Evolutionary conservation across 1,284 basidiomycete species (phyloP), one percentile per base, ranked within the genome.

Genomic region (Irpex lacteus): DNA sequence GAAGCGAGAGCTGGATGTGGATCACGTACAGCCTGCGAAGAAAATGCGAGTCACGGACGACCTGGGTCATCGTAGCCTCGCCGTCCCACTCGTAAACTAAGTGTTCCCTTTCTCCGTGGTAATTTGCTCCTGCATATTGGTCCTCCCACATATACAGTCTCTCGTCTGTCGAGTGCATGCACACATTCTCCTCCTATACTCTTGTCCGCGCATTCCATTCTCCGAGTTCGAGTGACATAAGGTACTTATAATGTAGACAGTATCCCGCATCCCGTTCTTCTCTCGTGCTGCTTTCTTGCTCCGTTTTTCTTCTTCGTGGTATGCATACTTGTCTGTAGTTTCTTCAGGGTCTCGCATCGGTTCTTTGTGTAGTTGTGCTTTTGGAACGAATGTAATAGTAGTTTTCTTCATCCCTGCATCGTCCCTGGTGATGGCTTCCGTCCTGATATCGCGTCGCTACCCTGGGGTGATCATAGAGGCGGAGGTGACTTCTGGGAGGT

Each of bases 1-100:
- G 36, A 56, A 67, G 15, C 38, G 59, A 11, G 49, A 32, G 18
- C 40, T 66, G 15, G 65, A 63, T 21, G 34, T 53, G 21, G 65
- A 60, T 1, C 21, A 44, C 32, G 52, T 26, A 26, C 64, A 60
- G 54, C 60, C 64, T 34, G 19, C 59, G 34, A 62, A 65, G 65
- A 66, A 66, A 62, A 66, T 66, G 65, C 40, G 65, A 15, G 61
- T 66, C 44, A 50, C 56, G 60, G 65, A 66, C 58, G 65, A 63
- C 32, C 26, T 63, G 32, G 37, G 36, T 34, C 26, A 40, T n/a
- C 34, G 53, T 34, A 47, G 49, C 21, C n/a, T 61, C 52, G 55
- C 55, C 54, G 55, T 58, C 9, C 36, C 61, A 15, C 44, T 37
- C 15, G 61, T 34, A 44, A 49, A 50, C 38, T 47, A 36, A 60